A percentile compares a stretch with the other conserved stretches of the same genome.
These are phyloP conservation scores for Talaromyces proteolyticus DNA, from an alignment of 495 filamentous ascomycete genomes.

Conservation along the genomic window DNA sequence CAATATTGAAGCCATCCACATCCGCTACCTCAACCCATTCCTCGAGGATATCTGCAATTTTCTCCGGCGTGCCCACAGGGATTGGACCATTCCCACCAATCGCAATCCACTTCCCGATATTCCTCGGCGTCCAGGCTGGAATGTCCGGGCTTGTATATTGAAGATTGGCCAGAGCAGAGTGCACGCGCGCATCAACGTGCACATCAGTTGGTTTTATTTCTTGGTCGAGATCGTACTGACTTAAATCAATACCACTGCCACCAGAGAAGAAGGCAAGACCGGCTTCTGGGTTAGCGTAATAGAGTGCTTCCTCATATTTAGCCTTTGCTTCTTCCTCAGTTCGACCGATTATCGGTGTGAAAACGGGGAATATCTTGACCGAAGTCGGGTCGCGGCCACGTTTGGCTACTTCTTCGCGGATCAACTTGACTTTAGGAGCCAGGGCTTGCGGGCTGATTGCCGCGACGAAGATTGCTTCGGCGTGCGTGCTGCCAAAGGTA, in stretches of 20 bases:
- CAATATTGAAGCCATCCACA: conserved; percentile 49
- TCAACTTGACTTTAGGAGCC: conserved; percentile 4
- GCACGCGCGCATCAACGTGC: conserved; percentile 8
- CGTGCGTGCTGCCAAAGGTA: conserved; percentile 48
- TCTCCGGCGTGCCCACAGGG: conserved; percentile 9
- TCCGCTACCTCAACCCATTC: conserved; percentile 38
- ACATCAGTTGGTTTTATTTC: conserved; percentile 8
- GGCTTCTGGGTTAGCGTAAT: conserved; percentile 30
- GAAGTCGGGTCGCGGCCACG: conserved; percentile 25
- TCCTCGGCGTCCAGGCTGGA: conserved; percentile 13
- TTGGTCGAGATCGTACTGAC: conserved; percentile 9
- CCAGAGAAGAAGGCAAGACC: conserved; percentile 37
- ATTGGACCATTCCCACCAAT: conserved; percentile 12
- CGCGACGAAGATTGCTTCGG: conserved; percentile 49
- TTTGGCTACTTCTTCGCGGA: conserved; percentile 10
- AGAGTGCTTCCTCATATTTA: conserved; percentile 29
- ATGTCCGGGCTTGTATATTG: conserved; percentile 12
- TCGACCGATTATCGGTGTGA: conserved; percentile 31
- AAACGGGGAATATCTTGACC: conserved; percentile 32
- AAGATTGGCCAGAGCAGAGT: conserved; percentile 6
- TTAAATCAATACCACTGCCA: conserved; percentile 36
- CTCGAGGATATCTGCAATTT: conserved; percentile 45
- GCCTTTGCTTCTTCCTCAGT: conserved; percentile 35
- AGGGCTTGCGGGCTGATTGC: conserved; percentile 1
- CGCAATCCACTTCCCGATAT: conserved; percentile 12